A percentile compares a stretch with the other conserved stretches of the same genome.
These are phyloP conservation scores for Prunus dulcis DNA, from an alignment of 306 rosid genomes.

Conservation along the genomic window DNA sequence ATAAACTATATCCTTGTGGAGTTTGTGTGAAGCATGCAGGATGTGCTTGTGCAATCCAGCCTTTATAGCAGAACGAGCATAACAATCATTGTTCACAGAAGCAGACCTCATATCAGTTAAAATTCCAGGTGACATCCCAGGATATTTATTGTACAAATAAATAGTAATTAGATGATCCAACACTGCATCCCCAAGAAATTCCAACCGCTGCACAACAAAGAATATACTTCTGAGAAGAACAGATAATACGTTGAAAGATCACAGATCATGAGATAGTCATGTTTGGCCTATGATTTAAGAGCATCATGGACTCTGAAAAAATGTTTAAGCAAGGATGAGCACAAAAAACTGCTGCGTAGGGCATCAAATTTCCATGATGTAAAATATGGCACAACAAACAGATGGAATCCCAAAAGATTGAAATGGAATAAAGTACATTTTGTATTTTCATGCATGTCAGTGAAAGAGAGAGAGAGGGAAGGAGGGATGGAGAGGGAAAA, in stretches of 20 bases:
- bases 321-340: neutral
- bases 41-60: conserved; percentile 58
- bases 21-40: conserved; percentile 50
- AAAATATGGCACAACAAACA: neutral
- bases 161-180: conserved; percentile 64
- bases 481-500: neutral
- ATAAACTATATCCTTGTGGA: conserved; percentile 46
- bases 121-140: conserved; percentile 59
- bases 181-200: conserved; percentile 75
- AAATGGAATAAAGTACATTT: neutral
- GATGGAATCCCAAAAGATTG: neutral
- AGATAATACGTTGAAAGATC: neutral
- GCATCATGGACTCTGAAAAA: neutral
- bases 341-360: neutral
- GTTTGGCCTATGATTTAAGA: neutral
- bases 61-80: conserved; percentile 60
- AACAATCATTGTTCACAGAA: conserved; percentile 70
- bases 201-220: conserved; percentile 56
- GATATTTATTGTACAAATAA: conserved; percentile 55
- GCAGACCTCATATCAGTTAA: conserved; percentile 84
- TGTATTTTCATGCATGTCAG: neutral
- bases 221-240: conserved; percentile 3
- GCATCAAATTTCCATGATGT: neutral
- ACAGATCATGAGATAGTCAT: neutral
- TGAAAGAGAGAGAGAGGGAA: neutral